phyloP scores from a whole-genome alignment of 805 yeast species.

The Komagataella populi region DNA sequence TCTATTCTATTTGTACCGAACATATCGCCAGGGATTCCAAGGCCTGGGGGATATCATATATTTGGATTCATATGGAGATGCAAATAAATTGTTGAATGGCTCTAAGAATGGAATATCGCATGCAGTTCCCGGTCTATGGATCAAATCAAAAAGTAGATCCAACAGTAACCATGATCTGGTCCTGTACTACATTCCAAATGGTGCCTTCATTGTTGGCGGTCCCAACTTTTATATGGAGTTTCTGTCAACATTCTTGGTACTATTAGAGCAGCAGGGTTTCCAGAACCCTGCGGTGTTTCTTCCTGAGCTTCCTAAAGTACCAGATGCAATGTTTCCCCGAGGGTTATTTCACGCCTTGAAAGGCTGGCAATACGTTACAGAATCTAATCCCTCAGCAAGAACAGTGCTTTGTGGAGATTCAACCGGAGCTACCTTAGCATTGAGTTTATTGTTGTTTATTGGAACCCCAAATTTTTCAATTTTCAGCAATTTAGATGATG shows the following conservation, averaged over 20 bases:
- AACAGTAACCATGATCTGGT: conserved; percentile 21
- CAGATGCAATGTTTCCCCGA: not conserved
- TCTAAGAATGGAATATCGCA: not conserved
- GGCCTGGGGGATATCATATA: conserved; percentile 19
- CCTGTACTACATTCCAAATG: conserved; percentile 29
- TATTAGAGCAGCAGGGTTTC: conserved; percentile 34
- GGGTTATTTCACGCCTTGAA: conserved; percentile 10
- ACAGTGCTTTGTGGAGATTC: conserved; percentile 31
- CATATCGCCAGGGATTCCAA: conserved; percentile 17
- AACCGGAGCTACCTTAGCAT: conserved; percentile 29
- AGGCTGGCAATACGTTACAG: conserved; percentile 19
- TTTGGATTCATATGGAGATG: conserved; percentile 6
- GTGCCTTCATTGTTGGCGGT: conserved; percentile 13
- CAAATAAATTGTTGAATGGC: not conserved
- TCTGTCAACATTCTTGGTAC: conserved; percentile 23
- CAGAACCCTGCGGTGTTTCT: conserved; percentile 30
- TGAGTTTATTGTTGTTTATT: conserved; percentile 22
- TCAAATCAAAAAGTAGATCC: conserved; percentile 16
- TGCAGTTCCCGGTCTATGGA: conserved; percentile 16
- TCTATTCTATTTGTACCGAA: conserved; percentile 15
- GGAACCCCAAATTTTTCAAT: conserved; percentile 13
- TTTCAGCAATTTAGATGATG: conserved; percentile 7
- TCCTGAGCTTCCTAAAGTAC: conserved; percentile 13
- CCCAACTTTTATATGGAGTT: conserved; percentile 32
- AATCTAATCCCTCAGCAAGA: conserved; percentile 13